phyloP scores from a whole-genome alignment of 371 early-diverging fungal species.

The Syncephalis fuscata region DNA sequence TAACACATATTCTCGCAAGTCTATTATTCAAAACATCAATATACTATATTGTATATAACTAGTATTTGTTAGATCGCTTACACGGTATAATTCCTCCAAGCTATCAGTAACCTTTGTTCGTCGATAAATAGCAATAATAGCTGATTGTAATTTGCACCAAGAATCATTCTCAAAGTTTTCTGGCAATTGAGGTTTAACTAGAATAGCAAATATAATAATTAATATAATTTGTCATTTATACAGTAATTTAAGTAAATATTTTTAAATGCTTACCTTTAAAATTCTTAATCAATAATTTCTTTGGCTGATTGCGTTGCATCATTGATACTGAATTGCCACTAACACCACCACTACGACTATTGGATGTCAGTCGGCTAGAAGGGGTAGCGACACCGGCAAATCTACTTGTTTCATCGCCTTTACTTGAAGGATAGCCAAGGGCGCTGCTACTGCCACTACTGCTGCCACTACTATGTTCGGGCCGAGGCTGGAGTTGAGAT shows the following conservation, averaged over 20 bases:
- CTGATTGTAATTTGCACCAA: conserved; percentile 41
- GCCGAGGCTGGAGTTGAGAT: no score
- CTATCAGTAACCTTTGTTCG: conserved; percentile 38
- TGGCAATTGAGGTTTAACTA: conserved; percentile 48
- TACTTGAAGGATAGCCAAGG: no score
- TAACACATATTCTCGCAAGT: conserved; percentile 65
- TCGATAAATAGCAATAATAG: conserved; percentile 59
- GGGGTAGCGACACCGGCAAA: no score
- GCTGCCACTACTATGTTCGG: no score
- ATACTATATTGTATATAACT: no score
- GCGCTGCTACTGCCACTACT: no score
- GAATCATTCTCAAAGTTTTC: conserved; percentile 42
- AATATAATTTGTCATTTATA: neutral
- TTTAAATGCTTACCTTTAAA: conserved; percentile 27
- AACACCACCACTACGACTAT: no score
- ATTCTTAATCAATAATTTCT: conserved; percentile 40
- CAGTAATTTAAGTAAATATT: neutral
- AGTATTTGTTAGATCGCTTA: conserved; percentile 8
- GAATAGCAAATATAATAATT: neutral
- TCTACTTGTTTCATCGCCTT: no score
- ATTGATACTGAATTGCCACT: no score
- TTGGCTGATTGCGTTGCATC: conserved; percentile 10
- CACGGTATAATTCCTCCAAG: conserved; percentile 72
- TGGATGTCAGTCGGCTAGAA: no score
- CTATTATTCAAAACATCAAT: no score